Evolutionary conservation across 495 filamentous ascomycete genomes (phyloP).

Genomic region (Glarea lozoyensis): DNA sequence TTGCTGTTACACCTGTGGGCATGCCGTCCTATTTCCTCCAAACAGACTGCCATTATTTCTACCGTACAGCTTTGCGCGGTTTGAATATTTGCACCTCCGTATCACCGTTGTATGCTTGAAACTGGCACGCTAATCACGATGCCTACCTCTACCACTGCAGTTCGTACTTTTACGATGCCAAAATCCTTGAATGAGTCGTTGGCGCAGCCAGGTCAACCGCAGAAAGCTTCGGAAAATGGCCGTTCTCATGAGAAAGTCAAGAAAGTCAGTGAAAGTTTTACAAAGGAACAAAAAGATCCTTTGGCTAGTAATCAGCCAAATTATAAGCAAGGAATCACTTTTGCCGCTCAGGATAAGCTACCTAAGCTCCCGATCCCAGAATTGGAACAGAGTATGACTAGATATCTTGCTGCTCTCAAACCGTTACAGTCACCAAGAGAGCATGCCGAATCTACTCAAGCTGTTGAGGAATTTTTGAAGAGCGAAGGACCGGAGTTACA

Average conservation of each 20-base stretch:
- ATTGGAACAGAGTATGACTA: constrained; percentile 70
- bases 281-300: constrained; percentile 32
- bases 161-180: constrained; percentile 55
- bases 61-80: constrained; percentile 75
- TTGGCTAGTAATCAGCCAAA: constrained; percentile 35
- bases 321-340: constrained; percentile 63
- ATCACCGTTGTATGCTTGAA: constrained; percentile 63
- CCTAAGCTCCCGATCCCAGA: constrained; percentile 93
- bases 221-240: constrained; percentile 14
- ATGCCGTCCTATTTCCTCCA: constrained; percentile 80
- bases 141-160: constrained; percentile 20
- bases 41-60: constrained; percentile 91
- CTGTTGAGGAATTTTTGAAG: constrained; percentile 78
- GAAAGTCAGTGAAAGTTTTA: constrained; percentile 30
- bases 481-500: constrained; percentile 79
- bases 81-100: constrained; percentile 69
- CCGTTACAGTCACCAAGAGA: constrained; percentile 76
- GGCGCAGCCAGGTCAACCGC: constrained; percentile 22
- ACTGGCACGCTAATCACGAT: constrained; percentile 22
- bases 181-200: constrained; percentile 64
- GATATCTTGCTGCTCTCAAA: constrained; percentile 71
- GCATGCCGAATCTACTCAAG: constrained; percentile 71
- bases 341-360: constrained; percentile 77
- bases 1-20: constrained; percentile 6
- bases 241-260: constrained; percentile 30